phyloP scores from a whole-genome alignment of 768 basidiomycete genomes.

The Termitomyces sp. region DNA sequence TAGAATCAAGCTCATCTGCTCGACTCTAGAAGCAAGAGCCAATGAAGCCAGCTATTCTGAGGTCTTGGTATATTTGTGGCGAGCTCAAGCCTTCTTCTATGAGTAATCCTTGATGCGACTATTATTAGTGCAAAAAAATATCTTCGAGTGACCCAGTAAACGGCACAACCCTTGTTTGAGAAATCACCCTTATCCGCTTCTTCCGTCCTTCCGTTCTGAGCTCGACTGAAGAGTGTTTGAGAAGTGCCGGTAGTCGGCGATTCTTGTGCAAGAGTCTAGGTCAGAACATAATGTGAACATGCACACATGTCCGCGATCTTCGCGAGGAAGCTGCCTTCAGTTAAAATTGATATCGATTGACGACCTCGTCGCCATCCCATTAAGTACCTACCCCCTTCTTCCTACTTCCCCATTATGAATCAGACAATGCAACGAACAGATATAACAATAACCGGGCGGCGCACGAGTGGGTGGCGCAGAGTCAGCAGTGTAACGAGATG shows the following conservation, averaged over 20 bases:
- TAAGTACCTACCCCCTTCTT: background rate
- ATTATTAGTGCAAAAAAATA: background rate
- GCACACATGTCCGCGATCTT: background rate
- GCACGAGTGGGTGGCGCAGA: background rate
- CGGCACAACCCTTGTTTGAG: background rate
- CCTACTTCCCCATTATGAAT: background rate
- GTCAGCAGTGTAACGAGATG: background rate
- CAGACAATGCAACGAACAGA: background rate
- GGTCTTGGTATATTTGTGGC: background rate
- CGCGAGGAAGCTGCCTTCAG: background rate
- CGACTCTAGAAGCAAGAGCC: background rate
- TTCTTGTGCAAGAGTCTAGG: background rate
- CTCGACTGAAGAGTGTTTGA: background rate
- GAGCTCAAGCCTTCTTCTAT: background rate
- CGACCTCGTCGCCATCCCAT: background rate
- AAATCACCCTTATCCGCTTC: background rate
- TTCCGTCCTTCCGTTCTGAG: background rate
- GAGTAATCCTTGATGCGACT: background rate
- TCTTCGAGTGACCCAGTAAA: background rate
- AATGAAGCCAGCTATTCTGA: background rate
- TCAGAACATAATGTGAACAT: background rate
- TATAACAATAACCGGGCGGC: background rate
- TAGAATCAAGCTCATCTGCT: background rate
- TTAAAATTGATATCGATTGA: no score
- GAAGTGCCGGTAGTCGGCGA: background rate